Percentiles rank a stretch among this genome's conserved stretches.
Conservation (phyloP, 495 filamentous ascomycete species). For the Xylaria cubensis region DNA sequence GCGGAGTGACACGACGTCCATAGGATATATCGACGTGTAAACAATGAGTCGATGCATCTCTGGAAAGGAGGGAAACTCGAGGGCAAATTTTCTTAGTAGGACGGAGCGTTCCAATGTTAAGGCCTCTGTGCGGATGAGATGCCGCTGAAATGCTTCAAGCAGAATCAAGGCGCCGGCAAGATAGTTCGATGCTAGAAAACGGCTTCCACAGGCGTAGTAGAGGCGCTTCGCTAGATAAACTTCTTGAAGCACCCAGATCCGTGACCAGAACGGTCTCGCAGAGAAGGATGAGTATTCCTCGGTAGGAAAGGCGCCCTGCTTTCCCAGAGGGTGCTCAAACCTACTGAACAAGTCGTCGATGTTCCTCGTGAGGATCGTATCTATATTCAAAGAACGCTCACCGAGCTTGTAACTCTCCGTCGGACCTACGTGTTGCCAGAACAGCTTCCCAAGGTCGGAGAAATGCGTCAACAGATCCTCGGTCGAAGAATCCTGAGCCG, state of each 20-base stretch:
- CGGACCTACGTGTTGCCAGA: conserved; percentile 21
- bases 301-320: conserved; percentile 4
- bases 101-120: not conserved
- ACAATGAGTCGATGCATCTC: conserved; percentile 28
- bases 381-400: conserved; percentile 5
- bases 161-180: conserved; percentile 25
- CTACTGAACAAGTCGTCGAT: not conserved
- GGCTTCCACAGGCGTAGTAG: conserved; percentile 1
- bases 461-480: conserved; percentile 14
- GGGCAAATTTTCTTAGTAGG: conserved; percentile 17
- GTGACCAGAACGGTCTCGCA: conserved; percentile 21
- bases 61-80: conserved; percentile 3
- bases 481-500: not conserved
- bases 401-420: not conserved
- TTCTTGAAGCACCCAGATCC: conserved; percentile 28
- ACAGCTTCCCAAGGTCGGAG: conserved; percentile 4
- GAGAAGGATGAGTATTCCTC: conserved; percentile 20
- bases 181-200: not conserved
- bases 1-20: conserved; percentile 15
- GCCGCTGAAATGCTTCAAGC: conserved; percentile 25
- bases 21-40: conserved; percentile 26
- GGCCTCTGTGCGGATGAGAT: conserved; percentile 5
- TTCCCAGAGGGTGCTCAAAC: not conserved
- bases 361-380: conserved; percentile 6
- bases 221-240: conserved; percentile 20